phyloP scores from a whole-genome alignment of 805 yeast genomes.

The Schizosaccharomyces osmophilus region DNA sequence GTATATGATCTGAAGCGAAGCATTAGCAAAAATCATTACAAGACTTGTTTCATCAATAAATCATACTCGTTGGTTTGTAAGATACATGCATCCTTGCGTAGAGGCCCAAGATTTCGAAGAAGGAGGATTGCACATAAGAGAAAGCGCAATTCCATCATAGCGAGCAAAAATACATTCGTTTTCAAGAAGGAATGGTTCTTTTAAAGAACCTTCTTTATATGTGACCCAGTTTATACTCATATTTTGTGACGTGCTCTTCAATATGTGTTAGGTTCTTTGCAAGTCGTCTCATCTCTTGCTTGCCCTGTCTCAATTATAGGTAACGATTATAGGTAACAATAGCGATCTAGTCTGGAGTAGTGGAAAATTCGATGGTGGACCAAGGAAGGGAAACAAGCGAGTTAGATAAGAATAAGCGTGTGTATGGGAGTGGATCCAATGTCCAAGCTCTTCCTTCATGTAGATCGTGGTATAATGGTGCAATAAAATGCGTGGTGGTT shows the following conservation, averaged over 20 bases:
- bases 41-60: neutral
- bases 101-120: neutral
- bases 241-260: neutral
- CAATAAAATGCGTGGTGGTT: too few species aligned
- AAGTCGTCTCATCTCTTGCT: neutral
- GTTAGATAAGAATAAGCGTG: too few species aligned
- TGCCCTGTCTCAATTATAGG: too few species aligned
- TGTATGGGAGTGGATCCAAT: too few species aligned
- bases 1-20: neutral
- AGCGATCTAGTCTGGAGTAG: too few species aligned
- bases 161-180: neutral
- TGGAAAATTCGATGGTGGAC: too few species aligned
- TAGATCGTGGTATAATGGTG: too few species aligned
- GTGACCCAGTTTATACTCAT: neutral
- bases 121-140: neutral
- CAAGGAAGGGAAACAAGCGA: too few species aligned
- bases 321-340: too few species aligned
- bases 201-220: neutral
- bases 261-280: neutral
- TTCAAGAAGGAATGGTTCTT: neutral
- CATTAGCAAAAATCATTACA: neutral
- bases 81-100: neutral
- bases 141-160: neutral
- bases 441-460: too few species aligned
- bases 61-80: neutral